Base-by-base conservation (phyloP, 108 stramenopile species). In the Fistulifera pelliculosa region DNA sequence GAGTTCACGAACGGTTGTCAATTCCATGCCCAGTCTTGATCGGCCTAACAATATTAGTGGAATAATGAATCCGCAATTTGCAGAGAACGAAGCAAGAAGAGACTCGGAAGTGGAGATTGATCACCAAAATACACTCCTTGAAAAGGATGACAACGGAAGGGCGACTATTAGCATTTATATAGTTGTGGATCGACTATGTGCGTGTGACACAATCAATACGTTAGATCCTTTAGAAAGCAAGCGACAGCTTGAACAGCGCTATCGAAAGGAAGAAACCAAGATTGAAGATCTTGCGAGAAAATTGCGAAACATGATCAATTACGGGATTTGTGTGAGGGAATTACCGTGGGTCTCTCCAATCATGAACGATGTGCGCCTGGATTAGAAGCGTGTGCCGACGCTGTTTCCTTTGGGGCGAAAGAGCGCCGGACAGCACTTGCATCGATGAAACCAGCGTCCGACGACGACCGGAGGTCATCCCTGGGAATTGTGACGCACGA, bases 291-390 rank as follows among this genome's bases (percentile, higher is more conserved):
- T 79, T 0, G 71, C 70, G 35, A 53, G n/a, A 64, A 64, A 6
- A 57, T 69, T 18, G 66, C 78, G 4, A 49, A 69, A 2, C 65
- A 73, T 51, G 27, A 49, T 14, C 41, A 56, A 8, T 58, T 82
- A 8, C 71, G 80, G n/a, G 41, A 43, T 16, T 26, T 58, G 3
- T 54, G 72, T 22, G 65, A 82, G 40, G 84, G 80, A 5, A 57
- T 81, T 16, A 68, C 79, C 10, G 60, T 85, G 0, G 76, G 77
- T 11, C 17, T 78, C 13, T 47, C 77, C 11, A 58, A 77, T 38
- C 71, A 79, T 58, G 41, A 47, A 25, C 74, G 75, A 1, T 71
- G 79, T 1, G 74, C 83, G 23, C 83, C 83, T 8, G 83, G 79
- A 18, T 39, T 85, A 10, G 83, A 85, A 48, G 66, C 69, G 7